A percentile compares a stretch with the other conserved stretches of the same genome.
phyloP scores from a whole-genome alignment of 192 early-diverging fungal genomes.

The Umbelopsis sp. region DNA sequence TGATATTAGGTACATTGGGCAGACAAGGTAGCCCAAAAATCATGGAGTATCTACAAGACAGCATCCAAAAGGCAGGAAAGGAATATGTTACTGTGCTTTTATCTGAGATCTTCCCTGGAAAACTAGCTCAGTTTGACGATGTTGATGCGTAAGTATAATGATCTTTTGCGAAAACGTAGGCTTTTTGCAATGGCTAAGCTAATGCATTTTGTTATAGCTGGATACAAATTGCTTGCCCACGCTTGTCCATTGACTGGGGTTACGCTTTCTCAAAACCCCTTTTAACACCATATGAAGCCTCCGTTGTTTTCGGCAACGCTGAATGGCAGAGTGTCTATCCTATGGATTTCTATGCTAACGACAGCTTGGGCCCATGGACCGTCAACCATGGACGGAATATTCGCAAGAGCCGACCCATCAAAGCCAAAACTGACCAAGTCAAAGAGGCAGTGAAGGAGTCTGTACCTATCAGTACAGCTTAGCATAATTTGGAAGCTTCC shows the following conservation, averaged over 20 bases:
- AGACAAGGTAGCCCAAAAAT: conserved; percentile 95
- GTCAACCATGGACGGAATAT: conserved; percentile 78
- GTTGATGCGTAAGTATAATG: conserved; percentile 65
- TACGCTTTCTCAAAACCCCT: conserved; percentile 92
- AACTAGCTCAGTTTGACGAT: conserved; percentile 86
- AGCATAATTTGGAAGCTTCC: too few species aligned
- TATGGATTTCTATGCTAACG: conserved; percentile 97
- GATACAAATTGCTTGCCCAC: conserved; percentile 96
- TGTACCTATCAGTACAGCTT: conserved; percentile 3
- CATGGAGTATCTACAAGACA: conserved; percentile 71
- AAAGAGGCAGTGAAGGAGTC: background rate
- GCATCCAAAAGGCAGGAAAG: conserved; percentile 62
- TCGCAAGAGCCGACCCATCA: conserved; percentile 18
- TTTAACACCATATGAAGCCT: conserved; percentile 93
- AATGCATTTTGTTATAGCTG: conserved; percentile 53
- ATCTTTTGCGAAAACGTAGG: background rate
- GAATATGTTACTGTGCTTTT: conserved; percentile 77
- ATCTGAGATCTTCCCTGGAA: conserved; percentile 95
- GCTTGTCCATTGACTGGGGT: conserved; percentile 99
- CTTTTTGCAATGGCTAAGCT: background rate
- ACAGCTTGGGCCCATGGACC: conserved; percentile 91
- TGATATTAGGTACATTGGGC: conserved; percentile 96
- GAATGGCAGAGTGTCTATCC: conserved; percentile 90
- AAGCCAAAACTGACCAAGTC: background rate
- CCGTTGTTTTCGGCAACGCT: conserved; percentile 78